phyloP scores from a whole-genome alignment of 371 early-diverging fungal species.

The Coemansia sp. region DNA sequence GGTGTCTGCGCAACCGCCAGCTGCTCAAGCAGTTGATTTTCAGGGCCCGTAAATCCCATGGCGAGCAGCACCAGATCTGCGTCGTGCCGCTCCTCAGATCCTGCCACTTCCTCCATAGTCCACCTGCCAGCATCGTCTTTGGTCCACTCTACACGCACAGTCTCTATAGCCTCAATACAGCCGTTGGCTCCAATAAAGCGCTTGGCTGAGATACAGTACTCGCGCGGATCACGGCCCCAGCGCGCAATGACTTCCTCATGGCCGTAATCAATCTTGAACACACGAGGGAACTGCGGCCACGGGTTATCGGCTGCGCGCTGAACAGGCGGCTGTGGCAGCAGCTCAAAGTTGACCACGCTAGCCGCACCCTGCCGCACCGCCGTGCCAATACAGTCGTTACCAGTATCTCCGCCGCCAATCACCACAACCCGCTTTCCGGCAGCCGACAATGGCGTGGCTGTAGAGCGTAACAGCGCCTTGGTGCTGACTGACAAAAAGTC shows the following conservation, averaged over 20 bases:
- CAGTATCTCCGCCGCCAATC: slow-evolving; percentile 98
- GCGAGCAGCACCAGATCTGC: slow-evolving; percentile 90
- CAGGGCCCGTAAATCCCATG: slow-evolving; percentile 97
- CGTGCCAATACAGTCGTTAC: slow-evolving; percentile 95
- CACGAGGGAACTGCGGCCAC: slow-evolving; percentile 95
- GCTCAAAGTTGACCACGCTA: slow-evolving; percentile 92
- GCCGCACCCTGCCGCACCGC: slow-evolving; percentile 90
- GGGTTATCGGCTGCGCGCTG: slow-evolving; percentile 85
- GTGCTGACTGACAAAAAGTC: slow-evolving; percentile 92
- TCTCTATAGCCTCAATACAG: slow-evolving; percentile 87
- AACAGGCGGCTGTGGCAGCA: slow-evolving; percentile 87
- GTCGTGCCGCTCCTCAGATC: slow-evolving; percentile 78
- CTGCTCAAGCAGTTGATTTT: slow-evolving; percentile 77
- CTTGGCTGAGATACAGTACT: slow-evolving; percentile 90
- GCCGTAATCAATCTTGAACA: slow-evolving; percentile 94
- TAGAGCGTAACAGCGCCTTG: slow-evolving; percentile 76
- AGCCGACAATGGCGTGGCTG: slow-evolving; percentile 60
- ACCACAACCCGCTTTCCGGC: slow-evolving; percentile 93
- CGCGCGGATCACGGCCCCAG: slow-evolving; percentile 91
- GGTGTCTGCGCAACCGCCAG: slow-evolving; percentile 66
- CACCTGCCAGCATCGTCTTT: slow-evolving; percentile 78
- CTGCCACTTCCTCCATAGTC: slow-evolving; percentile 83
- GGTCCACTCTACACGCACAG: slow-evolving; percentile 92
- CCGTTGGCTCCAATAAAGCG: slow-evolving; percentile 89
- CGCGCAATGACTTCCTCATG: slow-evolving; percentile 87